phyloP scores from a whole-genome alignment of 768 basidiomycete species.

The Trametes cinnabarina region DNA sequence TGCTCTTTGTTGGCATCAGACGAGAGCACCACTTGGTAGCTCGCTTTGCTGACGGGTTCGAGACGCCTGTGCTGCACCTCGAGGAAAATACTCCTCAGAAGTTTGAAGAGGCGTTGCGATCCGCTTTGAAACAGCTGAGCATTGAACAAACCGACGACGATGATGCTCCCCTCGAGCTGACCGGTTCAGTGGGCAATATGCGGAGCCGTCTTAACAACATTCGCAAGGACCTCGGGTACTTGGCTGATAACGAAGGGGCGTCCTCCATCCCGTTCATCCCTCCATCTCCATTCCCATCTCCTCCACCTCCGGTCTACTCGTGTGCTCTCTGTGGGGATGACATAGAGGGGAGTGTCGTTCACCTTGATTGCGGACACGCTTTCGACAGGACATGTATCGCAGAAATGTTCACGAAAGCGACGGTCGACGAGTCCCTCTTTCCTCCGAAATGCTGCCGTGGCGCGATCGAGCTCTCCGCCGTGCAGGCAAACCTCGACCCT shows the following conservation, averaged over 20 bases:
- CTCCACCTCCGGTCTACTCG: neutral
- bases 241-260: neutral
- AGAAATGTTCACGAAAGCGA: conserved; percentile 35
- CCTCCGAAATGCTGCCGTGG: conserved; percentile 25
- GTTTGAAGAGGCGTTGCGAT: neutral
- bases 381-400: conserved; percentile 36
- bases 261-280: neutral
- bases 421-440: conserved; percentile 37
- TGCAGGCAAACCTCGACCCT: conserved; percentile 11
- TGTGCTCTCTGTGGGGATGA: conserved; percentile 25
- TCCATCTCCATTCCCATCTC: neutral
- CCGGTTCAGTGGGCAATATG: neutral
- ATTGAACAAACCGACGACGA: neutral
- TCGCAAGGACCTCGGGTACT: neutral
- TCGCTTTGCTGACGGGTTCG: neutral
- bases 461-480: conserved; percentile 16
- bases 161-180: neutral
- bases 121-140: neutral
- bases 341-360: conserved; percentile 2
- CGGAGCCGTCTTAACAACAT: neutral
- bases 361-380: conserved; percentile 34
- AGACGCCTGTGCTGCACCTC: neutral
- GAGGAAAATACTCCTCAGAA: neutral
- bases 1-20: no score
- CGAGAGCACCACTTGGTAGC: neutral